Conservation (phyloP, 2,329 filamentous ascomycete species). For the Fulvia fulva region DNA sequence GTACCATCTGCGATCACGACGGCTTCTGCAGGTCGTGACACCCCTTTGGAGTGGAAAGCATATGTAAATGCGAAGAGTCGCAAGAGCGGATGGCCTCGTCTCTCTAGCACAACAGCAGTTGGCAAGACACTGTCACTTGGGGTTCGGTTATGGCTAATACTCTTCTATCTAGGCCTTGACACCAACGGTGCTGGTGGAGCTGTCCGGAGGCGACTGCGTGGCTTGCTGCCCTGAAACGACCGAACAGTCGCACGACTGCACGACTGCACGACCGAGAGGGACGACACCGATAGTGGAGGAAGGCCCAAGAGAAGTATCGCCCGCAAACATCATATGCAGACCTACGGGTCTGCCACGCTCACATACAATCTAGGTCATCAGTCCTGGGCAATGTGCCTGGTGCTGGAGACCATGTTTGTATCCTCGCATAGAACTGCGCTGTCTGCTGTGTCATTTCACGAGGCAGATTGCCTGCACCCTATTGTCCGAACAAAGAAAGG, state of each 20-base stretch:
- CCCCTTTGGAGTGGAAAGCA: neutral
- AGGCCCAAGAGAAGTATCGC: neutral
- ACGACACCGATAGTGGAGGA: neutral
- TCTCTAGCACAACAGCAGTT: no score
- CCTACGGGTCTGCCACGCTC: neutral
- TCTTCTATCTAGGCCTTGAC: no score
- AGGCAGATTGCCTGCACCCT: neutral
- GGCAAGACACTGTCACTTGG: no score
- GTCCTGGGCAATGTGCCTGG: neutral
- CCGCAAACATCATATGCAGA: neutral
- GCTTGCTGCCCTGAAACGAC: neutral
- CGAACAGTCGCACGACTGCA: no score
- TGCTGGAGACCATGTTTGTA: neutral
- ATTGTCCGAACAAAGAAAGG: neutral
- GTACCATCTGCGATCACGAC: neutral
- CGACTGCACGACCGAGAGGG: neutral
- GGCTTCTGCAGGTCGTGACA: neutral
- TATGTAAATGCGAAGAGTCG: no score
- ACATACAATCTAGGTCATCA: neutral
- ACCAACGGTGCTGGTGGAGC: neutral
- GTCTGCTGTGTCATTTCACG: no score
- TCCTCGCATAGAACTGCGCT: neutral
- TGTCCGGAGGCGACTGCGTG: neutral
- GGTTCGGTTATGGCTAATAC: no score
- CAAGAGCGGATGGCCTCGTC: no score